Evolutionary conservation across 305 asterid species (phyloP).

Genomic region (Ajuga reptans): DNA sequence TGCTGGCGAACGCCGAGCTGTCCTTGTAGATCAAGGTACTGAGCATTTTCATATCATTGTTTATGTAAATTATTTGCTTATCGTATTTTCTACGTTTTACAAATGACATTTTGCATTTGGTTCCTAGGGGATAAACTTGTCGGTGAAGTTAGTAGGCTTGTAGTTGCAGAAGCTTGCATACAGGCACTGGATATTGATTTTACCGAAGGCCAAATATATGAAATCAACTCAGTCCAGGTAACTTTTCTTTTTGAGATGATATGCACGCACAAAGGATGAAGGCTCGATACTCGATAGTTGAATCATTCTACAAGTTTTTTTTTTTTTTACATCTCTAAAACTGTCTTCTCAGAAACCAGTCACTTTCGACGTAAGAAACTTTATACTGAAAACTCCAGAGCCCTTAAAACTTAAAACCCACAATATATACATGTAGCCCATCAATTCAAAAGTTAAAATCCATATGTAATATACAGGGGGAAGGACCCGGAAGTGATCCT

Average conservation of each 20-base stretch:
- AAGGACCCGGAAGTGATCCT: constrained; percentile 79
- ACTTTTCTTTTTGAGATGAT: constrained; percentile 5
- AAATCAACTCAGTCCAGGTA: constrained; percentile 85
- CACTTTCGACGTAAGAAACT: neutral
- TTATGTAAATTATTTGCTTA: neutral
- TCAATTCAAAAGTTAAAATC: neutral
- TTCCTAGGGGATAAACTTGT: constrained; percentile 77
- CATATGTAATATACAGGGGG: constrained; percentile 59
- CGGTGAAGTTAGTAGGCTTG: constrained; percentile 92
- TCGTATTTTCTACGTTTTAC: neutral
- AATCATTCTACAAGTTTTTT: neutral
- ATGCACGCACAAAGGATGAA: neutral
- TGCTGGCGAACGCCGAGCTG: constrained; percentile 95
- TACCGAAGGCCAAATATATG: constrained; percentile 73
- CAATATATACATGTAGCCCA: neutral
- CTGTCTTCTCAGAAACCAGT: neutral
- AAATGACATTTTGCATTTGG: neutral
- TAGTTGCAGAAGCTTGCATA: constrained; percentile 91
- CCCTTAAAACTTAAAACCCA: neutral
- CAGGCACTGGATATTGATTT: constrained; percentile 78
- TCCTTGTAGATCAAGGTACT: constrained; percentile 80
- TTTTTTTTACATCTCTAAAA: neutral
- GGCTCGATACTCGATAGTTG: neutral
- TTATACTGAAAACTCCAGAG: neutral
- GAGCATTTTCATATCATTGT: neutral